Base-by-base conservation (phyloP, 371 early-diverging fungal genomes). In the Dinochytrium kinnereticum region DNA sequence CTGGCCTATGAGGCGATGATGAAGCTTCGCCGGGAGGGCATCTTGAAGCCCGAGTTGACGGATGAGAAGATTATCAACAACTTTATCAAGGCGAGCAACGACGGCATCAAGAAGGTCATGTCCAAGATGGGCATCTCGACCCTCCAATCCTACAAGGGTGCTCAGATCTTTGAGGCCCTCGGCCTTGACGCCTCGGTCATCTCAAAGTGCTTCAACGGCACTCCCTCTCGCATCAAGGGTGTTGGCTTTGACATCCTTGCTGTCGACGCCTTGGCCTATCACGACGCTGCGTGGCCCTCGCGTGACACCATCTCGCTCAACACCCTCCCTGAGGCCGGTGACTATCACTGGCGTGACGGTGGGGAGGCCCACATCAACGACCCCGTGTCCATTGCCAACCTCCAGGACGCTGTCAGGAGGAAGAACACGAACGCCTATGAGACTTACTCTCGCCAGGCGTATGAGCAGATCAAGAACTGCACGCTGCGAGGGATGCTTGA, bases 81-180 rank as follows among this genome's bases (percentile, higher is more conserved):
- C 82, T 98, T 89, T 86, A 89, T 90, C 72, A 91, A 93, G 81
- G 96, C 94, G 5, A 80, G 89, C 37, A 93, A 95, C 79, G 94
- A 97, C 76, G 98, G 98, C 77, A 93, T 98, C 78, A 84, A 90
- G 65, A 97, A 98, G 83, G 98, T 97, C 72, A 97, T 97, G 97
- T 95, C 96, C 80, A 98, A 98, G 89, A 98, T 98, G 98, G 98
- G 98, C 76, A 96, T 98, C 67, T 96, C 97, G 24, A 97, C 98
- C 15, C 83, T 98, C 71, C 96, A 97, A 80, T 93, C 93, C 37
- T 98, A 98, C 89, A 97, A 97, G 84, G 98, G 97, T 68, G 97
- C 98, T 17, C 97, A 98, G 86, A 96, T 96, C 76, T 97, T 98
- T 81, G 98, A 98, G 82, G 96, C 96, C 28, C 89, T 98, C 28